Evolutionary conservation across 192 early-diverging fungal species (phyloP), one percentile per base, ranked within the genome.

Genomic region (Rhizophagus sp.): DNA sequence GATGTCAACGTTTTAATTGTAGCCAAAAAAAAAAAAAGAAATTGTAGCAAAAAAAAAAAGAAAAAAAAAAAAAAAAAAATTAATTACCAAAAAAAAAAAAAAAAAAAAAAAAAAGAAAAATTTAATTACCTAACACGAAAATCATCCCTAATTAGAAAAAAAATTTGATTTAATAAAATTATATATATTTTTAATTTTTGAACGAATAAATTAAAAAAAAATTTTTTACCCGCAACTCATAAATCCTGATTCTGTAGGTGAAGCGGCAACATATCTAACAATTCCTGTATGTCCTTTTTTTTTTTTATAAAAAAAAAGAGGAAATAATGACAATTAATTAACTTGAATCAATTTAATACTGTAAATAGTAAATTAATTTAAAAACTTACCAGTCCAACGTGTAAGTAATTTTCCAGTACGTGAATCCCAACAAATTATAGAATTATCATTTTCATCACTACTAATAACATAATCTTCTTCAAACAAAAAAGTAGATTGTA

Each of bases 381-480:
- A 6, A 39, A 69, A 39, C 73, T 81, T 79, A 88, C 87, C 88
- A 12, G 75, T 19, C 47, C 85, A 86, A 68, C 87, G 85, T 76
- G 84, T 88, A 33, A 94, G 62, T 13, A 94, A 80, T 10, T 34
- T 57, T 17, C 92, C 94, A 4, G 90, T 91, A 25, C 88, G 80
- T 0, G 94, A 86, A 79, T 95, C 94, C 94, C 94, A 96, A 75
- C 83, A 88, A 1, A 89, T 85, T 39, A 95, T 85, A 11, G 84
- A 81, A 80, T 91, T 91, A 22, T 86, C 83, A 25, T 81, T 81
- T 69, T 93, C 92, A 81, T 95, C 94, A 25, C 90, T 85, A 73
- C 83, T 89, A 70, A 95, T 84, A 2, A 96, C 92, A 82, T 89
- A 89, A 22, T 87, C 82, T 81, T 95, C 93, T 82, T 93, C 92